A percentile compares a stretch with the other conserved stretches of the same genome.
Evolutionary conservation across 805 yeast species (phyloP).

Genomic region (Metschnikowia matae): DNA sequence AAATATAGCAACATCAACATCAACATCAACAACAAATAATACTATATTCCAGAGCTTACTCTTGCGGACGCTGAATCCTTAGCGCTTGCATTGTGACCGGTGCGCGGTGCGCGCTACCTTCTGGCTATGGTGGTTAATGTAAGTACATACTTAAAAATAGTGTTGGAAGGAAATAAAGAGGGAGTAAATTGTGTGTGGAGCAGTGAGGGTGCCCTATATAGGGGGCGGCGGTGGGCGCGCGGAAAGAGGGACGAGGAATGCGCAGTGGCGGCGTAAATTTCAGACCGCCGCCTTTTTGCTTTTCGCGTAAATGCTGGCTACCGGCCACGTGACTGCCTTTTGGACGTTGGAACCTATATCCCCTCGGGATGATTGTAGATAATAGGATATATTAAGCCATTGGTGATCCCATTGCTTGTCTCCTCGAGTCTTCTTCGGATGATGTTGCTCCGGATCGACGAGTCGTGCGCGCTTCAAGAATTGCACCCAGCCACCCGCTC

Average conservation of each 20-base stretch:
- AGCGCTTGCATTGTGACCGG: background rate
- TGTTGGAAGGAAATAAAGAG: conserved; percentile 20
- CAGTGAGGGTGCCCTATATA: conserved; percentile 19
- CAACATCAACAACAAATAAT: background rate
- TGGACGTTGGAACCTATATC: too few relatives aligned
- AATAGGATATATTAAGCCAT: too few relatives aligned
- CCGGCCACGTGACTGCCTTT: background rate
- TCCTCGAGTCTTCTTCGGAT: background rate
- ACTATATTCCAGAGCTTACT: background rate
- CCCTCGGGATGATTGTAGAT: too few relatives aligned
- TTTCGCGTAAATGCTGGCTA: background rate
- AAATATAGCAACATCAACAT: conserved; percentile 1
- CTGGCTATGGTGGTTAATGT: conserved; percentile 3
- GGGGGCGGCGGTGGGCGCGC: conserved; percentile 17
- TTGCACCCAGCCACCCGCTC: background rate
- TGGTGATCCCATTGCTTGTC: background rate
- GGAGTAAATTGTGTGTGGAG: conserved; percentile 15
- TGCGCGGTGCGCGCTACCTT: conserved; percentile 15
- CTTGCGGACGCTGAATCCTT: background rate
- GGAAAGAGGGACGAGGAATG: conserved; percentile 13
- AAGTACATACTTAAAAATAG: conserved; percentile 18
- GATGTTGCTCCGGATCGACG: background rate
- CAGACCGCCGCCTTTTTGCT: conserved; percentile 11
- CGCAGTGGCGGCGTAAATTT: conserved; percentile 18
- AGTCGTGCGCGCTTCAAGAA: background rate